Evolutionary conservation across 2,329 filamentous ascomycete species (phyloP).

Genomic region (Aureobasidium sp.): DNA sequence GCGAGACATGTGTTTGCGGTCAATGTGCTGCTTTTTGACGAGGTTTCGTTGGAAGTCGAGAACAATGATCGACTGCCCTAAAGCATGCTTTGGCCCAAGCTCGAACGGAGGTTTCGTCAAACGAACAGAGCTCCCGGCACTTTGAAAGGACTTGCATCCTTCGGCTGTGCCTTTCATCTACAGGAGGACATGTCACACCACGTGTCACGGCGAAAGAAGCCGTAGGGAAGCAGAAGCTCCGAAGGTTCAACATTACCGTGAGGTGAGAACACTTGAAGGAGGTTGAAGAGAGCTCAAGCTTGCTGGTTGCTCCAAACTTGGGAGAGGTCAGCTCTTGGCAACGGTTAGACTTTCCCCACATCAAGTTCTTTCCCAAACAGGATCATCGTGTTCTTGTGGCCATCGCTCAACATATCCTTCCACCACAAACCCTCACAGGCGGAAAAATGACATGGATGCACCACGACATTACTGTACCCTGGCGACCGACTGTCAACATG

Average conservation of each 20-base stretch:
- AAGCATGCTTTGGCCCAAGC: slow-evolving; percentile 1
- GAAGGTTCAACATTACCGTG: neutral
- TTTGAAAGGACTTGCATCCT: neutral
- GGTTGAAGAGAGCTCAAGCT: neutral
- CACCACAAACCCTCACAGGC: neutral
- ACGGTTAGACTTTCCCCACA: neutral
- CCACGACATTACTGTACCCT: neutral
- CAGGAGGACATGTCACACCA: neutral
- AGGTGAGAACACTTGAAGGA: neutral
- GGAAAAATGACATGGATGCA: neutral
- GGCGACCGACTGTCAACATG: neutral
- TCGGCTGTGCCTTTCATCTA: neutral
- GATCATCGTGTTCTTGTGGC: neutral
- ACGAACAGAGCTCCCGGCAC: slow-evolving; percentile 2
- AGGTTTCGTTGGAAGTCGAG: neutral
- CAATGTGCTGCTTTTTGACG: neutral
- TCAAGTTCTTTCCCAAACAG: neutral
- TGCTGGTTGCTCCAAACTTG: neutral
- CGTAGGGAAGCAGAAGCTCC: neutral
- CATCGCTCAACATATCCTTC: neutral
- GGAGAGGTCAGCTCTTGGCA: neutral
- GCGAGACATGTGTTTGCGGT: neutral
- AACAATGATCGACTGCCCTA: neutral
- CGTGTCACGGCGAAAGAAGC: neutral
- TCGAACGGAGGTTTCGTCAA: slow-evolving; percentile 3